Conservation (phyloP, 768 basidiomycete genomes). For the Tricholoma sp. region DNA sequence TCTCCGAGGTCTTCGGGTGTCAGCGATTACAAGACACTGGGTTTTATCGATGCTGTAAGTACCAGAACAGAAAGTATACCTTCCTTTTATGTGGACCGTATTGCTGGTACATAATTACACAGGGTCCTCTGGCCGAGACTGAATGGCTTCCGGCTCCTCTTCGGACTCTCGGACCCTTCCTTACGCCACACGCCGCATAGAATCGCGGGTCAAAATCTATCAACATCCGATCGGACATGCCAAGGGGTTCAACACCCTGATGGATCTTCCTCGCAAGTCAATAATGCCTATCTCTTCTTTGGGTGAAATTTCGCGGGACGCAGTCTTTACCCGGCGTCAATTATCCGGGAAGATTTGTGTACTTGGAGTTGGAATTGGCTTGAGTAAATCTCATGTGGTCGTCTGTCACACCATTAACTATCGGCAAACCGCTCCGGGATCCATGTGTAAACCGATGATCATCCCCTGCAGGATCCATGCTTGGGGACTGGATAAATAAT, state of each 20-base stretch:
- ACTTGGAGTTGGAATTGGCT: not conserved
- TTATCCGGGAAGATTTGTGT: not conserved
- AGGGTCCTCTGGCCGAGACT: not conserved
- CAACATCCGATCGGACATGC: constrained; percentile 9
- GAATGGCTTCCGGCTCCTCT: not conserved
- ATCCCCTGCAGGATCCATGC: too few relatives aligned
- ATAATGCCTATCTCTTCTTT: not conserved
- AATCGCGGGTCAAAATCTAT: constrained; percentile 1
- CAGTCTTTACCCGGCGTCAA: constrained; percentile 5
- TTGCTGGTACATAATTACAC: too few relatives aligned
- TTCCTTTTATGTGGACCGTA: too few relatives aligned
- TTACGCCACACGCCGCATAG: not conserved
- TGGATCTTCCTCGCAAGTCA: not conserved
- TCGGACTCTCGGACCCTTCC: not conserved
- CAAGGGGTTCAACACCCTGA: constrained; percentile 10
- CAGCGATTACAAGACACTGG: not conserved
- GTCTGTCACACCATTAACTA: not conserved
- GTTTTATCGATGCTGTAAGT: not conserved
- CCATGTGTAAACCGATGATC: not conserved
- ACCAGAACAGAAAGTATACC: not conserved
- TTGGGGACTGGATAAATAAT: not conserved
- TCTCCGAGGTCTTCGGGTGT: not conserved
- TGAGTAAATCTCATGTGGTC: not conserved
- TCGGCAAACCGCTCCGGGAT: not conserved
- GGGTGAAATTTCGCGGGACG: not conserved